Base-by-base conservation (phyloP, 2,329 filamentous ascomycete genomes). In the Botryotinia calthae region DNA sequence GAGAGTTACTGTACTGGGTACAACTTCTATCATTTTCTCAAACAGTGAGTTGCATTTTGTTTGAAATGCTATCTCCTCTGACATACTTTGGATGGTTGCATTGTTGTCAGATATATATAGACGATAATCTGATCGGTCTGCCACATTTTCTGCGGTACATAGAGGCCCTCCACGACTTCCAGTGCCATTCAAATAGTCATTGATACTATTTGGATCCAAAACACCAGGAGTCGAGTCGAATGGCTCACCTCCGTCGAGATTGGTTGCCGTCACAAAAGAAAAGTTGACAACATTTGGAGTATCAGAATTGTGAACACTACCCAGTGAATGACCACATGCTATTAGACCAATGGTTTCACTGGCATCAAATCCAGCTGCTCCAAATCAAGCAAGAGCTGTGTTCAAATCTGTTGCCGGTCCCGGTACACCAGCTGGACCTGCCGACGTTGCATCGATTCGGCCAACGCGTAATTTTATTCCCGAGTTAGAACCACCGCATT, bases 11-110 rank as follows among this genome's bases (percentile, higher is more conserved):
- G 82, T 82, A 4, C 79, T 78, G 2, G 88, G 87, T 0, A 90
- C 87, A 2, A 85, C 83, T 18, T 90, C 86, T 72, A 89, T 86
- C 87, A 90, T 86, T 77, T 86, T 86, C 78, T 87, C 85, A 51
- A 90, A 81, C 7, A 90, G 82, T 8, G 77, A 81, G 74, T 83
- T 81, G 79, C 88, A 90, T 34, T 82, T 81, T 40, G 77, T 81
- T 40, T 81, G 79, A 80, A 88, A 90, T 16, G 78, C 80, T 0
- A 80, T 75, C 0, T 83, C 77, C 56, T 85, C 82, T 6, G 82
- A 78, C 81, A 90, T 78, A 2, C 82, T 80, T 9, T 78, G 79
- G 77, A 90, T 84, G 4, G 88, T 90, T n/a, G 79, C 83, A 78
- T 90, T 90, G 4, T 80, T 79, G 76, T 90, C 88, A 12, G 83